Percentiles rank a stretch among this genome's conserved stretches.
These are phyloP conservation scores for Puccinia coronata DNA, from an alignment of 1,284 basidiomycete species.

Conservation along the genomic window DNA sequence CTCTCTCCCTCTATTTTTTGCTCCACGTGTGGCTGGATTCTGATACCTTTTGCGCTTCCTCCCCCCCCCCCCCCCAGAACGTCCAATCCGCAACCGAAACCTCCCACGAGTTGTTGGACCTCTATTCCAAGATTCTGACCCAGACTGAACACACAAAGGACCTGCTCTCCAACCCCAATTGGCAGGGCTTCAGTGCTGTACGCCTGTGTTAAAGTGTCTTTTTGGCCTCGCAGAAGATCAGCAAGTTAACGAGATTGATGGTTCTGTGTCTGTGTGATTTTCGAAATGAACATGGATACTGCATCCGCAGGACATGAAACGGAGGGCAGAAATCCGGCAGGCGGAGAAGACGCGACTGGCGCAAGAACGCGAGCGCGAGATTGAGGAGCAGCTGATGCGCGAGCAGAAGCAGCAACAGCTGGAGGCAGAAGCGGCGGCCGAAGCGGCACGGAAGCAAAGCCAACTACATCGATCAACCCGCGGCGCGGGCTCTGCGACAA, in stretches of 20 bases:
- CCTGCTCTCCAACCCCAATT: slow-evolving; percentile 54
- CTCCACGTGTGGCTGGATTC: too few species aligned
- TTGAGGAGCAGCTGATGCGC: slow-evolving; percentile 6
- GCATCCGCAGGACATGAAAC: slow-evolving; percentile 24
- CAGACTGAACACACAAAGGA: slow-evolving; percentile 56
- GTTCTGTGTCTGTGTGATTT: too few species aligned
- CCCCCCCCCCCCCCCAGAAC: slow-evolving; percentile 30
- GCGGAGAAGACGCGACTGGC: slow-evolving; percentile 13
- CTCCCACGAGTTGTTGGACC: slow-evolving; percentile 55
- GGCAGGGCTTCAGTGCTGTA: slow-evolving; percentile 52
- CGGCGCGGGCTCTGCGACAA: neutral
- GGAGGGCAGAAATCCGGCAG: neutral
- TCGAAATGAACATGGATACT: neutral
- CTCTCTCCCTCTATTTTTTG: slow-evolving; percentile 34
- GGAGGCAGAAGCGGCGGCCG: slow-evolving; percentile 31
- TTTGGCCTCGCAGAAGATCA: too few species aligned
- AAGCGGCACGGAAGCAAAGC: slow-evolving; percentile 24
- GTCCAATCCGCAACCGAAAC: slow-evolving; percentile 52
- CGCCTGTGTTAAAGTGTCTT: neutral
- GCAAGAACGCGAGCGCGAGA: slow-evolving; percentile 6
- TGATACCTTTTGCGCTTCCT: neutral
- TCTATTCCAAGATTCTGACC: slow-evolving; percentile 54
- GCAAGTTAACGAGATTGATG: neutral
- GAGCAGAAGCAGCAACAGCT: slow-evolving; percentile 19
- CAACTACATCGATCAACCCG: slow-evolving; percentile 27